Base-by-base conservation (phyloP, 192 early-diverging fungal species). In the Chytriomyces sp. region DNA sequence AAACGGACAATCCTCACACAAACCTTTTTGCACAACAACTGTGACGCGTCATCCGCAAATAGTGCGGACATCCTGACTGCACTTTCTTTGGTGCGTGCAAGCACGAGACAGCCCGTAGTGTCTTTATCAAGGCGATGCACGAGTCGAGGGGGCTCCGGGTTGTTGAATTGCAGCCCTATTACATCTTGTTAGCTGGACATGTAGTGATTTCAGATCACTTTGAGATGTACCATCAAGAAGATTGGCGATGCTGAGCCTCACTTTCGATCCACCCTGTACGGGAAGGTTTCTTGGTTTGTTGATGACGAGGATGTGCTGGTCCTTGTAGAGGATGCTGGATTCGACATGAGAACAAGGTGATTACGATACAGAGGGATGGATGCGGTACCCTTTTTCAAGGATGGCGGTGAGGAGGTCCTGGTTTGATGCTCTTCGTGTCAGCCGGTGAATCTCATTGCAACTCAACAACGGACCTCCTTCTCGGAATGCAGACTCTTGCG, bases 61-160 rank as follows among this genome's bases (percentile, higher is more conserved):
- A 80, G 40, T 32, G 64, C 56, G 33, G 57, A 40, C 31, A 85
- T 12, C 38, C 72, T 17, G 5, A 65, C 57, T 33, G 84, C 84
- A 10, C 70, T 70, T 17, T 65, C 63, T 60, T 79, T 79, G n/a
- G 81, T 80, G 3, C 80, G 71, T 12, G 84, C 84, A 33, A 85
- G 60, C 0, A 85, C 55, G 7, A 85, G 63, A 52, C 62, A 75
- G 17, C 84, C 84, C 32, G 84, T 85, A 22, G 84, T 85, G 25
- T 78, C 79, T 66, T 79, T 81, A 67, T 85, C 84, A 19, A 85
- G 75, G 14, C 84, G 84, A 71, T 85, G 84, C 3, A 82, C 80
- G 5, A 85, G 54, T 12, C 78, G 36, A 8, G 80, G 76, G 25
- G 74, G 30, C 52, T 81, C 80, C 3, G 17, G 40, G 6, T 61